Conservation (phyloP, 192 early-diverging fungal species). For the Podochytrium sp. region DNA sequence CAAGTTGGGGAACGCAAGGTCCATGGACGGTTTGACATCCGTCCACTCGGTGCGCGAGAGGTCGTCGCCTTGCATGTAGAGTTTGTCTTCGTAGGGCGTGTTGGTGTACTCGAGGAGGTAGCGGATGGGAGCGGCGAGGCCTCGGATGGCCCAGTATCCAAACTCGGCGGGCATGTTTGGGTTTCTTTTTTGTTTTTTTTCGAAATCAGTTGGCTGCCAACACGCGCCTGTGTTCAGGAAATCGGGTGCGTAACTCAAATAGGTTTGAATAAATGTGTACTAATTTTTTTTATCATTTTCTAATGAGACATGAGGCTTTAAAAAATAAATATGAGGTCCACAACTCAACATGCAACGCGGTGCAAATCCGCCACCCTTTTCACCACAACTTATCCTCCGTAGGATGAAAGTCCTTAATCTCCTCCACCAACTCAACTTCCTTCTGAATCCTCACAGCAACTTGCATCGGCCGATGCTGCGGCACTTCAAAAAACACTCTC, state of each 20-base stretch:
- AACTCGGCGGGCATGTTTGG: neutral
- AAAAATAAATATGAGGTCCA: too few species aligned
- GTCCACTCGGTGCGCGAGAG: neutral
- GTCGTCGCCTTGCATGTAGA: neutral
- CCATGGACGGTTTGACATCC: neutral
- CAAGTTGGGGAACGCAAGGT: neutral
- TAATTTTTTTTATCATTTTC: too few species aligned
- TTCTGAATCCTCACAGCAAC: constrained; percentile 16
- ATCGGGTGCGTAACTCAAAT: too few species aligned
- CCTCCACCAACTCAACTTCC: constrained; percentile 5
- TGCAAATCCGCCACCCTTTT: too few species aligned
- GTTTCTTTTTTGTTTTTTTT: neutral
- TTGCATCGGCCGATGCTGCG: constrained; percentile 12
- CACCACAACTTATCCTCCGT: neutral
- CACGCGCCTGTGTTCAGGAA: too few species aligned
- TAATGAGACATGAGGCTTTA: too few species aligned
- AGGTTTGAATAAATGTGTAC: too few species aligned
- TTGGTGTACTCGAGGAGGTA: constrained; percentile 12
- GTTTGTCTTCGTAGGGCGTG: constrained; percentile 4
- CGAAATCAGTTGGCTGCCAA: too few species aligned
- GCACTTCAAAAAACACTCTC: constrained; percentile 19
- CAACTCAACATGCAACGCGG: too few species aligned
- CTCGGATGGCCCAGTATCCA: neutral
- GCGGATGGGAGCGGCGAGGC: constrained; percentile 2
- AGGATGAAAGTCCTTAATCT: neutral